Base-by-base conservation (phyloP, 345 rosid genomes). In the Ceriops tagal region DNA sequence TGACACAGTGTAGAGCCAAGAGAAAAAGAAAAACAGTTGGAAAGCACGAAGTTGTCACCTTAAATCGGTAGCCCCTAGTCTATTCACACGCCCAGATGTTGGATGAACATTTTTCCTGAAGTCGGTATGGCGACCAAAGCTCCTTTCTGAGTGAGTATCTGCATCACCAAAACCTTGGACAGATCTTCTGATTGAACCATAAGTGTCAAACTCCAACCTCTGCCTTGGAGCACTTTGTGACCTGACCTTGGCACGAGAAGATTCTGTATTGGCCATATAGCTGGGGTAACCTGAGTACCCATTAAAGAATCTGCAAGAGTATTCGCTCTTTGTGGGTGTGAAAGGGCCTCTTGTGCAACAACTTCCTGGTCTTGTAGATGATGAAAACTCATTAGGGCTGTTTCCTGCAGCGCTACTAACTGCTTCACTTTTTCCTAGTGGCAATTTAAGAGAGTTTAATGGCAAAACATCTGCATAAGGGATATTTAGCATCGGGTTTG, bases 221-320 rank as follows among this genome's bases (percentile, higher is more conserved):
- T 92, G 99, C 88, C 90, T 88, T 5, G 98, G 99, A 21, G 89
- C 96, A 73, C 98, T 95, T 64, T 88, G 96, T 39, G 98, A 92
- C 79, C 99, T 80, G 37, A 82, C 86, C 89, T 78, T 80, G n/a
- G 78, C 78, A 34, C 75, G 75, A 3, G 76, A 80, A 1, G 83
- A 80, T 57, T 80, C 73, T 1, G 83, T 80, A 67, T 76, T 76
- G 61, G 80, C 70, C 83, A 80, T 80, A 78, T 76, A 80, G 75
- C 31, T 80, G 7, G 82, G 82, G 20, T 60, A 72, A 4, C 72
- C 71, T 19, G 70, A 49, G 60, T 66, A 76, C 9, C 67, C 80
- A 60, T 72, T 77, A 26, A 72, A 77, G 60, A 46, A 77, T 1
- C 80, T 70, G 70, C 70, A 68, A 6, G 70, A 62, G 65, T 53